Evolutionary conservation across 345 rosid species (phyloP), one percentile per base, ranked within the genome.

Genomic region (Corchorus olitorius): DNA sequence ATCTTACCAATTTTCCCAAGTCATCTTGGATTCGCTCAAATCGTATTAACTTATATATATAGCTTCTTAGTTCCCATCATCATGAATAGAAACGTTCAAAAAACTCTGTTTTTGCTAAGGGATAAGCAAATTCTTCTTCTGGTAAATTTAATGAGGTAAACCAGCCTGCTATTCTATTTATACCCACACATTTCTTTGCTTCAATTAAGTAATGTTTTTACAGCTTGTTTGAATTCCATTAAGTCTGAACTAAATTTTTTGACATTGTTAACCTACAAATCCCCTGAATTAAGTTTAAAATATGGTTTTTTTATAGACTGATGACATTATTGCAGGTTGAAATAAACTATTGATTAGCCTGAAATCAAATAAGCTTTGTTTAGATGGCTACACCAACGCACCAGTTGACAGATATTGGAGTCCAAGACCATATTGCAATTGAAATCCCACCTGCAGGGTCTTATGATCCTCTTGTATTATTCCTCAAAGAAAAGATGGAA

Each of bases 401-500:
- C 9, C 59, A 19, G 27, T 27, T 27, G 56, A 22, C 20, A 75
- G 61, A 39, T 7, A 19, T n/a, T 6, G 5, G 5, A 6, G 6
- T 39, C 43, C 43, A 39, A 39, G 43, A 81, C 22, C 88, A 82
- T 62, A 55, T 82, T n/a, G 67, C 78, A 2, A 62, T 89, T 13
- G 86, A 87, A 6, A 48, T 87, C 71, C 12, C 45, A 16, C 48
- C 27, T 27, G 27, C 14, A 15, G 3, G 0, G 13, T 39, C 48
- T 2, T 63, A 68, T 10, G 79, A 79, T 37, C 20, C 78, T 6
- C 79, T 89, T 0, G 82, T 81, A 33, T 12, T 69, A 27, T 76
- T 79, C 0, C 83, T 90, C 75, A 78, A 75, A 53, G 64, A 43
- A 5, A 82, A 37, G 15, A 85, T 88, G 87, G 90, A 88, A 71